A percentile compares a stretch with the other conserved stretches of the same genome.
phyloP scores from a whole-genome alignment of 768 basidiomycete genomes.

The Amanita rubescens region DNA sequence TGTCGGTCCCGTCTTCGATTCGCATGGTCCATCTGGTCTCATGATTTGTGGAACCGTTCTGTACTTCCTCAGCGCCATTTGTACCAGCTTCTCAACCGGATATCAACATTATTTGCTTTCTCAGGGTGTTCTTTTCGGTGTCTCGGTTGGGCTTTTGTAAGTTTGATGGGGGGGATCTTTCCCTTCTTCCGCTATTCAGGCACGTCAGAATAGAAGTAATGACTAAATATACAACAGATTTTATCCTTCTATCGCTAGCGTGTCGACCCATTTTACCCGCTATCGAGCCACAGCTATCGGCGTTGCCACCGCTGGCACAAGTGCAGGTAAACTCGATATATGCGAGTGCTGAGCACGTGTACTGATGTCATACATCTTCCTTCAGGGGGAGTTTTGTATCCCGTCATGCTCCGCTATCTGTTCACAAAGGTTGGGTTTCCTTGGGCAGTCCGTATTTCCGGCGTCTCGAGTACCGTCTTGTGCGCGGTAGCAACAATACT shows the following conservation, averaged over 20 bases:
- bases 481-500: constrained; percentile 40
- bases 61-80: constrained; percentile 44
- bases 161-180: constrained; percentile 20
- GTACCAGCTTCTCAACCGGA: constrained; percentile 49
- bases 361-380: neutral
- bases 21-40: constrained; percentile 48
- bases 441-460: constrained; percentile 55
- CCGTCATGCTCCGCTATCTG: constrained; percentile 53
- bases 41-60: constrained; percentile 45
- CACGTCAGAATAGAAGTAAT: constrained; percentile 8
- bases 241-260: constrained; percentile 60
- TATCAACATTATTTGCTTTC: constrained; percentile 57
- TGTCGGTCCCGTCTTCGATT: constrained; percentile 54
- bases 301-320: constrained; percentile 63
- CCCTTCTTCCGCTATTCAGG: neutral
- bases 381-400: constrained; percentile 63
- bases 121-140: constrained; percentile 60
- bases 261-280: constrained; percentile 57
- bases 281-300: constrained; percentile 70
- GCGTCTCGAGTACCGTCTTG: constrained; percentile 40
- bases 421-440: constrained; percentile 50
- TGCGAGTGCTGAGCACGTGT: neutral
- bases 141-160: constrained; percentile 58
- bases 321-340: constrained; percentile 37
- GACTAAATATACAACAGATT: constrained; percentile 36